Evolutionary conservation across 805 yeast species (phyloP), one percentile per base, ranked within the genome.

Genomic region (Zygosaccharomyces bailii): DNA sequence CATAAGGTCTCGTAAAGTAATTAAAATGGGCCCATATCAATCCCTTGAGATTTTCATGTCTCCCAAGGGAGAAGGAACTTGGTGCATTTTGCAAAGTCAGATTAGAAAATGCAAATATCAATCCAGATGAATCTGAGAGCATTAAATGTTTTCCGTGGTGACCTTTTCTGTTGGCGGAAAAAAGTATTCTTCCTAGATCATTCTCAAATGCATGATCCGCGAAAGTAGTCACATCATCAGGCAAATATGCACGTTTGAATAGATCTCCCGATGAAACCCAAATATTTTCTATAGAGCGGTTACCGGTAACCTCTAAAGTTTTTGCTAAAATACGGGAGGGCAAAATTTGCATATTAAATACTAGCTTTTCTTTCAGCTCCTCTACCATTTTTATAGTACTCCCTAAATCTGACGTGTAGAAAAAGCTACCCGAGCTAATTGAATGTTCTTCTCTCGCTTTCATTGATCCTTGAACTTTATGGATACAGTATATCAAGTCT

Each of bases 381-480:
- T 66, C 66, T 46, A 76, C 65, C 13, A 54, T 46, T 9, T 56
- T 51, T 76, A 82, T 75, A 1, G 71, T 53, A 35, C 63, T 62
- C 13, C 84, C 86, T 45, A 67, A 63, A 54, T 80, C 80, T 17
- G 53, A 57, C 2, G 85, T 74, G 35, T 66, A 60, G 46, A 56
- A 74, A 2, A 33, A 5, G 18, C 2, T 5, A 33, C 36, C 18
- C 18, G 8, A 9, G 4, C 7, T 3, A 3, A 18, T 11, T 8
- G 16, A 2, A 11, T 19, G 17, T 11, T 5, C 18, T 34, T 13
- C 13, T 5, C 11, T 9, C 6, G n/a, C 24, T 6, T 13, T 4
- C 17, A 11, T 4, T 13, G 2, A 9, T 34, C 16, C 16, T 19
- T 19, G 18, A 10, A 18, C 20, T 18, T 34, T 19, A 16, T 7